Evolutionary conservation across 352 stramenopile species (phyloP), one percentile per base, ranked within the genome.

Genomic region (Phytophthora tubulina): DNA sequence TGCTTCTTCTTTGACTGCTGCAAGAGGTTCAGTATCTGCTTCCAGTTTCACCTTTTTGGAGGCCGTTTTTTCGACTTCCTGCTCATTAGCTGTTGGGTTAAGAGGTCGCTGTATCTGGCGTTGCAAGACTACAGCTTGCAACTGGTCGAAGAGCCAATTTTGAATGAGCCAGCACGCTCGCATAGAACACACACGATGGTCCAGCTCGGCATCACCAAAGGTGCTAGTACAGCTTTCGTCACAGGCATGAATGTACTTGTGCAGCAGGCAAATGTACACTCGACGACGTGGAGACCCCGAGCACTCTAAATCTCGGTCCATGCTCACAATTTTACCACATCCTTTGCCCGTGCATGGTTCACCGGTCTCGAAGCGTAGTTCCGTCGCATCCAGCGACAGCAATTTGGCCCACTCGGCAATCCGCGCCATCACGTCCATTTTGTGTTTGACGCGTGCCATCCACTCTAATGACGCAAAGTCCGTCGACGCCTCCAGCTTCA

Each of bases 191-290:
- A 94, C 87, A 33, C 86, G 84, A 31, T 78, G 74, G 65, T 94
- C 85, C 14, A 90, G 67, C 49, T 90, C 84, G 0, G 82, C 71
- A 42, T 91, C 86, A 1, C 75, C 76, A 58, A 81, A 81, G 6
- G 76, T 75, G 62, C 87, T 94, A 3, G 87, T 94, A 35, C 87
- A 94, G 21, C 59, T 64, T 64, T 90, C 87, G 64, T 94, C 85
- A 59, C 87, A 94, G 3, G 87, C 85, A 53, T 94, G 87, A n/a
- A 93, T 88, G 51, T 94, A 94, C 61, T 90, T 92, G 70, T 93
- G 87, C 31, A 92, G 57, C 39, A 94, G 48, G 38, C 87, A 94
- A 49, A 94, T 82, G 51, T 92, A 94, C 32, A 94, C 87, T 17
- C 87, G 85, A 14, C 87, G 85, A 0, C 87, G 76, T 14, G 77